Conservation (phyloP, 495 filamentous ascomycete genomes). For the Neurospora sp. region DNA sequence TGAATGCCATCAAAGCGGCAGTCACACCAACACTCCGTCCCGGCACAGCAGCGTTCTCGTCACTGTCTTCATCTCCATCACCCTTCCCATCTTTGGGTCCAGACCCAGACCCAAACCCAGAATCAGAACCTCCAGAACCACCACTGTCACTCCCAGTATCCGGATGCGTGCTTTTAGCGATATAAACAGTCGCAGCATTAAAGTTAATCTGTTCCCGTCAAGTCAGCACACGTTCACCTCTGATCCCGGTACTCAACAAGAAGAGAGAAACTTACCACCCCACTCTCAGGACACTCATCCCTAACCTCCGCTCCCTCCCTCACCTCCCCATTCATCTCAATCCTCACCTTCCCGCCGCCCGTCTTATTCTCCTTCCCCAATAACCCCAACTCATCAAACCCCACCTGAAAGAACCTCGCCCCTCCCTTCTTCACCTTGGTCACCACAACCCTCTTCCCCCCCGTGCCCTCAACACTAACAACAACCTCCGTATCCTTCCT, state of each 20-base stretch:
- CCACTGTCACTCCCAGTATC: background rate
- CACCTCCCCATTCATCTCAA: background rate
- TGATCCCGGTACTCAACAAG: background rate
- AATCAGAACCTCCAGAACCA: background rate
- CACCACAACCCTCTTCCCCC: background rate
- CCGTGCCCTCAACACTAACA: background rate
- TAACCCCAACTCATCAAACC: background rate
- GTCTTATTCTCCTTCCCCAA: background rate
- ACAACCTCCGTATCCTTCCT: background rate
- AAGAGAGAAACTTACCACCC: background rate
- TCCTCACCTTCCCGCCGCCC: background rate
- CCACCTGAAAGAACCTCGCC: background rate
- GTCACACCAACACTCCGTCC: background rate
- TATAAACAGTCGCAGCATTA: background rate
- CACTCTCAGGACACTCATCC: background rate
- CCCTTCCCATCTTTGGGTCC: background rate
- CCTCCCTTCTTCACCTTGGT: background rate
- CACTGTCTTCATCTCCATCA: background rate
- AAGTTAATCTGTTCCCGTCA: background rate
- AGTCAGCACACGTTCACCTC: too few relatives aligned
- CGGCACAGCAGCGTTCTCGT: background rate
- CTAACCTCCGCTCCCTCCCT: background rate
- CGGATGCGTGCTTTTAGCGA: background rate
- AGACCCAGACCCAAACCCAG: background rate
- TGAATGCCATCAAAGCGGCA: background rate